A percentile compares a stretch with the other conserved stretches of the same genome.
These are phyloP conservation scores for Cladosporium phlei DNA, from an alignment of 2,329 filamentous ascomycete genomes.

Conservation along the genomic window DNA sequence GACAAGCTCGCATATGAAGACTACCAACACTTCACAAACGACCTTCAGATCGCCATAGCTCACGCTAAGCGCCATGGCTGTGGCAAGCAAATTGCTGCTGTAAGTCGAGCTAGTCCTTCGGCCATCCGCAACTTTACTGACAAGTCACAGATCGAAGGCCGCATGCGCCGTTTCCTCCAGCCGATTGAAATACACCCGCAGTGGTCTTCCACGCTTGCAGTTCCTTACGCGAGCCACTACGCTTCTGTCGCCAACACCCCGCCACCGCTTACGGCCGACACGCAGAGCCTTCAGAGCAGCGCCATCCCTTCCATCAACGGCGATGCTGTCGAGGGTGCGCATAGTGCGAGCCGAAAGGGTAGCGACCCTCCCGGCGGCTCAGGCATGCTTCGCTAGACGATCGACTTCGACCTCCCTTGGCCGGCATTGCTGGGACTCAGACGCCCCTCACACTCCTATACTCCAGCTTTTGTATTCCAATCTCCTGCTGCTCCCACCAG, in stretches of 20 bases:
- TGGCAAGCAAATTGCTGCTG: conserved; percentile 42
- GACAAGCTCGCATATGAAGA: conserved; percentile 39
- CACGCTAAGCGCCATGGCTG: conserved; percentile 40
- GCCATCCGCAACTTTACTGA: conserved; percentile 27
- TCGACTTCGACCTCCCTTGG: too few species aligned
- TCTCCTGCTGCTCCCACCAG: too few species aligned
- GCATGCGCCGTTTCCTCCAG: conserved; percentile 42
- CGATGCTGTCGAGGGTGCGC: conserved; percentile 32
- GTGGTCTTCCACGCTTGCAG: not conserved
- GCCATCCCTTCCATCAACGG: conserved; percentile 29
- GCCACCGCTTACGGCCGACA: conserved; percentile 24
- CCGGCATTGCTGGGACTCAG: too few species aligned
- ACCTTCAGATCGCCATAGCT: conserved; percentile 42
- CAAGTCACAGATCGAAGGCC: conserved; percentile 40
- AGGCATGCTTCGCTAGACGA: not conserved
- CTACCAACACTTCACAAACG: conserved; percentile 38
- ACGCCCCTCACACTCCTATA: too few species aligned
- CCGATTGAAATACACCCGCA: conserved; percentile 16
- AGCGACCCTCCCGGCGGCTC: not conserved
- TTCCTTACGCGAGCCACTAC: conserved; percentile 23
- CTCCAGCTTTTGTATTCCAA: too few species aligned
- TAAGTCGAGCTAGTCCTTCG: conserved; percentile 47
- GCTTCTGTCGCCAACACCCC: conserved; percentile 26
- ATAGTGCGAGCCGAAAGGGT: not conserved
- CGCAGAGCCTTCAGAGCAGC: conserved; percentile 27